Evolutionary conservation across 148 eudicot genomes (phyloP).

Genomic region (Vaccinium macrocarpon): DNA sequence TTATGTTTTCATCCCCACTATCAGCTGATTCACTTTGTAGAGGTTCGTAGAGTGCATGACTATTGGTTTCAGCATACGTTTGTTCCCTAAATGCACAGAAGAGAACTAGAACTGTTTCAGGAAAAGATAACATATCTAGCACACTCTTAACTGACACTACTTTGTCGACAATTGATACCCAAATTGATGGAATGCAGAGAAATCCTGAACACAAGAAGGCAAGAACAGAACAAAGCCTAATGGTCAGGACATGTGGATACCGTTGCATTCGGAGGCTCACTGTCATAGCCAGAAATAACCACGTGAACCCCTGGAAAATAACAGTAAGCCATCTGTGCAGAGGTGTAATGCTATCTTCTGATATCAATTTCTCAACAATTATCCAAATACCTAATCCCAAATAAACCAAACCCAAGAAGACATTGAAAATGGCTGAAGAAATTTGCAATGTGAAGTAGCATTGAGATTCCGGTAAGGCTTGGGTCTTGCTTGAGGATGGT

Average conservation of each 20-base stretch:
- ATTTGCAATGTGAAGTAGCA: background rate
- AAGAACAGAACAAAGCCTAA: slow-evolving; percentile 14
- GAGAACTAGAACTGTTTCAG: slow-evolving; percentile 60
- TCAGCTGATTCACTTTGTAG: slow-evolving; percentile 23
- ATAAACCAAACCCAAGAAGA: slow-evolving; percentile 28
- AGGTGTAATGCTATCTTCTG: slow-evolving; percentile 19
- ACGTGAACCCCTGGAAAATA: slow-evolving; percentile 29
- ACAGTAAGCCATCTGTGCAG: slow-evolving; percentile 34
- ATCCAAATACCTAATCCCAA: slow-evolving; percentile 25
- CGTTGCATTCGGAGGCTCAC: slow-evolving; percentile 19
- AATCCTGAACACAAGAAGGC: slow-evolving; percentile 23
- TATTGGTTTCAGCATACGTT: slow-evolving; percentile 26
- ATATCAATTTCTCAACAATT: slow-evolving; percentile 15
- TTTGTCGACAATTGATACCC: slow-evolving; percentile 14
- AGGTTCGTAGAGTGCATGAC: slow-evolving; percentile 23
- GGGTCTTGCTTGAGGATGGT: background rate
- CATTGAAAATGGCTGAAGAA: slow-evolving; percentile 25
- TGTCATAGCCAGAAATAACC: slow-evolving; percentile 26
- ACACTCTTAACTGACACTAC: slow-evolving; percentile 23
- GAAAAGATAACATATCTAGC: slow-evolving; percentile 49
- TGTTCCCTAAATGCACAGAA: slow-evolving; percentile 54
- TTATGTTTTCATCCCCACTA: background rate
- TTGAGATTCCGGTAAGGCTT: background rate
- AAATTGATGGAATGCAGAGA: slow-evolving; percentile 19
- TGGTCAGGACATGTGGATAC: background rate